Conservation (phyloP, 805 yeast species). For the Kuraishia piskuri region DNA sequence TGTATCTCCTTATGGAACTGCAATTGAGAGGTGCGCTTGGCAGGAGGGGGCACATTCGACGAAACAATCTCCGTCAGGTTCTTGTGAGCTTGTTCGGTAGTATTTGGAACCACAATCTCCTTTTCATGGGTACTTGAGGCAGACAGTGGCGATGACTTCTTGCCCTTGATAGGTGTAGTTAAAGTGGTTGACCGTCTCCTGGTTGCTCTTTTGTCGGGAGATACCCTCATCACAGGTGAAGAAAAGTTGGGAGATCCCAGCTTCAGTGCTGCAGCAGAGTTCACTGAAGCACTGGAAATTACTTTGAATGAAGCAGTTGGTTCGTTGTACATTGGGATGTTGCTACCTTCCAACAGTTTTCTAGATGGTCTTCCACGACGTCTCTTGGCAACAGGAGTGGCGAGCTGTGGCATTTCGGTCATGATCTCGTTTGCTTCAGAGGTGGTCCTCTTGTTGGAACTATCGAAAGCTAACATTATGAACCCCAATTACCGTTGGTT, state of each 20-base stretch:
- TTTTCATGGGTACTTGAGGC: not conserved
- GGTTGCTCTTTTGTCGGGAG: slow-evolving; percentile 7
- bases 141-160: slow-evolving; percentile 1
- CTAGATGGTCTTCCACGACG: slow-evolving; percentile 10
- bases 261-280: slow-evolving; percentile 10
- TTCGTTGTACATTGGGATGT: not conserved
- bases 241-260: slow-evolving; percentile 11
- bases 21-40: not conserved
- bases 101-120: not conserved
- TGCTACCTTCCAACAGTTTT: slow-evolving; percentile 4
- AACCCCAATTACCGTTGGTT: not conserved
- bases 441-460: not conserved
- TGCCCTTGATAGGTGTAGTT: not conserved
- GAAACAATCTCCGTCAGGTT: not conserved
- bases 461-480: not conserved
- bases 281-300: slow-evolving; percentile 6
- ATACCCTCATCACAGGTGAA: slow-evolving; percentile 15
- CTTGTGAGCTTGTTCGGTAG: not conserved
- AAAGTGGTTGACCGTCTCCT: not conserved
- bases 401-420: not conserved
- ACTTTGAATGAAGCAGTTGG: slow-evolving; percentile 1
- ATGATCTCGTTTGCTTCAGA: not conserved
- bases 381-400: slow-evolving; percentile 2
- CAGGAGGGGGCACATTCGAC: not conserved
- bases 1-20: not conserved